phyloP scores from a whole-genome alignment of 2,329 filamentous ascomycete species.

The Alternaria dauci region DNA sequence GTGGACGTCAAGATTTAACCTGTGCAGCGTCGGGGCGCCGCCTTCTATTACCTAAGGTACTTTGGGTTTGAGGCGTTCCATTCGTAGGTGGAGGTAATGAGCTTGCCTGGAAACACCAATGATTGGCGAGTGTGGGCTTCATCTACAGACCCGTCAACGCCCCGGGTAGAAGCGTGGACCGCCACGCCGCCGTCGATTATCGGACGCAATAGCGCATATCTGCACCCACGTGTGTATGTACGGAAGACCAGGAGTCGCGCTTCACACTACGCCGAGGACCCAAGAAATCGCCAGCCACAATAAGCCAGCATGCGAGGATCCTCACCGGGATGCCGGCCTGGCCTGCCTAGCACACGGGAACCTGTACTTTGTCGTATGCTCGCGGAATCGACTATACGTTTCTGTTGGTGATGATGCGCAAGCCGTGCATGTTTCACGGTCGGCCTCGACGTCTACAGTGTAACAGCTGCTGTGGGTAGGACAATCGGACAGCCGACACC shows the following conservation, averaged over 20 bases:
- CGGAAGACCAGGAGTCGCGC: constrained; percentile 17
- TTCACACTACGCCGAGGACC: constrained; percentile 11
- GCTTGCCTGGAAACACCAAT: constrained; percentile 19
- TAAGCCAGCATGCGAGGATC: constrained; percentile 31
- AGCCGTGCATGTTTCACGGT: background rate
- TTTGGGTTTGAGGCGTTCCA: constrained; percentile 24
- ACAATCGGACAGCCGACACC: background rate
- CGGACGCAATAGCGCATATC: constrained; percentile 22
- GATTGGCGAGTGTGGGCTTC: constrained; percentile 20
- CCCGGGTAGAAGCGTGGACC: constrained; percentile 33
- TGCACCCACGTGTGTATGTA: constrained; percentile 26
- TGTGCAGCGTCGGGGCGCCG: constrained; percentile 18
- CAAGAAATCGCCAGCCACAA: constrained; percentile 24
- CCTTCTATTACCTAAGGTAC: constrained; percentile 32
- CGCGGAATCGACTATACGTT: background rate
- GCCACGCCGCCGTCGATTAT: constrained; percentile 26
- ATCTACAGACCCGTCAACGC: constrained; percentile 17
- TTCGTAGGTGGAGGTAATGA: constrained; percentile 19
- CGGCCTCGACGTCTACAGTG: background rate
- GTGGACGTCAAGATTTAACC: constrained; percentile 12
- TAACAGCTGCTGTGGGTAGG: background rate
- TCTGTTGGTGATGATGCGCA: background rate
- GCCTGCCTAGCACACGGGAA: constrained; percentile 24
- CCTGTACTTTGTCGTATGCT: constrained; percentile 4
- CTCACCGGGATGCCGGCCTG: constrained; percentile 33